These are phyloP conservation scores for Paecilomyces variotii DNA, from an alignment of 2,329 filamentous ascomycete species.

Conservation along the genomic window DNA sequence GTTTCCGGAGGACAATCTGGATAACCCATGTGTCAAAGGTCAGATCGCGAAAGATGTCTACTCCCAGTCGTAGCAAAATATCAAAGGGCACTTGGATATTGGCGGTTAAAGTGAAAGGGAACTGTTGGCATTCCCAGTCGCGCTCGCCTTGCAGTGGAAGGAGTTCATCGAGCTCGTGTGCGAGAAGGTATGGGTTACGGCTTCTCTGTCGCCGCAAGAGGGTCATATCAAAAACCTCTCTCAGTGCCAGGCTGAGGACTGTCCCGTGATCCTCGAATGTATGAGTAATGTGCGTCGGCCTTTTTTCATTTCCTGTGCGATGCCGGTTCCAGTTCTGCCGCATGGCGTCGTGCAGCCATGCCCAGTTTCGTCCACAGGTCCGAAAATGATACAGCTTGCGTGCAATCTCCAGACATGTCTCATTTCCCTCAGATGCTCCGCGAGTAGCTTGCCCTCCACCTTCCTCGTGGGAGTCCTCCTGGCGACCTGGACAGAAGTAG, in stretches of 20 bases:
- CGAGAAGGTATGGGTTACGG: constrained; percentile 16
- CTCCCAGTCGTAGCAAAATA: constrained; percentile 25
- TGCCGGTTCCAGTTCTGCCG: constrained; percentile 10
- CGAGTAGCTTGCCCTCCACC: not conserved
- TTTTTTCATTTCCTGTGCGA: not conserved
- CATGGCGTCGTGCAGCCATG: constrained; percentile 28
- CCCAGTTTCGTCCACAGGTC: constrained; percentile 25
- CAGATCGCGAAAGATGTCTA: constrained; percentile 30
- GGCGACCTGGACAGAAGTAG: constrained; percentile 7
- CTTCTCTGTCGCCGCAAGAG: constrained; percentile 18
- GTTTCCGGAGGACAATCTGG: constrained; percentile 24
- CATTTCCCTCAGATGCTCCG: not conserved
- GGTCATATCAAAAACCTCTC: constrained; percentile 29
- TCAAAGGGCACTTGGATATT: constrained; percentile 32
- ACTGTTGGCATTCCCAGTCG: constrained; percentile 8
- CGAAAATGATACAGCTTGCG: constrained; percentile 20
- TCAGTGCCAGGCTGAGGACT: constrained; percentile 23
- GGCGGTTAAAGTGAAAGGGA: constrained; percentile 26
- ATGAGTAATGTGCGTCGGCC: constrained; percentile 11
- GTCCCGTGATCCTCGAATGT: constrained; percentile 26
- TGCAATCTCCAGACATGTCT: constrained; percentile 19
- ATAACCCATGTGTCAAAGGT: constrained; percentile 32
- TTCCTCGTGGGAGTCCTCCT: not conserved
- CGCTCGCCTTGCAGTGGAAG: constrained; percentile 16
- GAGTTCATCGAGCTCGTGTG: constrained; percentile 29